Evolutionary conservation across 352 stramenopile genomes (phyloP), one percentile per base, ranked within the genome.

Genomic region (Blastocystis sp.): DNA sequence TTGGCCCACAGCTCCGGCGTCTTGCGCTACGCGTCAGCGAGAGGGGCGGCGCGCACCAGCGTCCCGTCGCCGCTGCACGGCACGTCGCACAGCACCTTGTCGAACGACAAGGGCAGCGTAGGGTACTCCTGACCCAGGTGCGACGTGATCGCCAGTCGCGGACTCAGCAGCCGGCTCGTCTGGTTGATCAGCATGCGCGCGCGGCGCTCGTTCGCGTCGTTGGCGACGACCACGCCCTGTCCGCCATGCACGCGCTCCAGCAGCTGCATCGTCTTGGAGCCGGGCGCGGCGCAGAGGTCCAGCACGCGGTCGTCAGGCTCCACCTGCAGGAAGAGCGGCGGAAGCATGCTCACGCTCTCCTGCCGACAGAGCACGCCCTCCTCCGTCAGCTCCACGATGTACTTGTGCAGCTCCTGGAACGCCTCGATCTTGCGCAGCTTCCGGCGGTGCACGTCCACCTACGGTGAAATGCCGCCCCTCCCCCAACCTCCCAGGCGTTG

Each of bases 311-410:
- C 52, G 48, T 89, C 69, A 86, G 21, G 17, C 89, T 98, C 90
- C 21, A 97, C 95, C 82, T 95, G 92, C 40, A 99, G 91, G 61
- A 99, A 94, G 64, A 99, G 93, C 28, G 97, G 96, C 23, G 97
- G 97, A 76, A 99, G 95, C 96, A 99, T 99, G 89, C 93, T 98
- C 77, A 98, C 97, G 3, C 97, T 93, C 89, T 99, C 97, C 91
- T 99, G 97, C 59, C 97, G 94, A 28, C 96, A 98, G 71, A 99
- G 95, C 71, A 92, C 95, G 48, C 96, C 95, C 62, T 92, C 93
- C 88, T 96, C 91, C 17, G 93, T 97, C 61, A 98, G 92, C 71
- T 95, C 92, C 38, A 98, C 95, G 28, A 99, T 92, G 94, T 95
- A 98, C 62, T 96, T 92, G 90, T 98, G 95, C 79, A 99, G 96